Base-by-base conservation (phyloP, 1,139 yeast species). In the Sugiyamaella xylanicola region DNA sequence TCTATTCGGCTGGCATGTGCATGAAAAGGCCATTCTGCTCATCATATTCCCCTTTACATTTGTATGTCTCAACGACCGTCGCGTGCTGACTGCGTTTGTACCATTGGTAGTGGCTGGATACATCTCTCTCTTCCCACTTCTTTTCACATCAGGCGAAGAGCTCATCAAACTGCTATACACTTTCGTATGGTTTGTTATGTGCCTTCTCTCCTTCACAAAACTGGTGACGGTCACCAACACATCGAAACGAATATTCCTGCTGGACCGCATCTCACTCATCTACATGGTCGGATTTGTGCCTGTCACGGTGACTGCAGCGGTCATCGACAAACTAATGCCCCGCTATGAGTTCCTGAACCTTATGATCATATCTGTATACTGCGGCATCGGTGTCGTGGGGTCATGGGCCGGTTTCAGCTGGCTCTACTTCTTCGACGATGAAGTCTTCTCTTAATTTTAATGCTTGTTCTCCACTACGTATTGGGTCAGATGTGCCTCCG, bases 1-100 rank as follows among this genome's bases (percentile, higher is more conserved):
- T 68, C 74, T 93, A 54, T 93, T 93, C 72, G 99, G 99, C 4
- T 93, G 98, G 98, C 99, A 93, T 69, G 99, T 93, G 22, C 99
- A 93, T 73, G 99, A 92, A 72, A 93, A 93, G 78, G 99, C 99
- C 0, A 84, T 93, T 41, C 79, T 95, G 75, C 72, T 91, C 32
- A 86, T 92, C 1, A 87, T 93, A n/a, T 81, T 95, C 66, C 99
- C 99, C 1, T 83, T 90, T 68, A 80, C 95, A 3, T 87, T 93
- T 68, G 72, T 92, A 39, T 88, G 87, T 1, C 77, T 85, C 13
- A 78, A 81, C 37, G 97, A 91, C 67, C 80, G 86, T 58, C 79
- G 95, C 54, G 74, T 91, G 39, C 72, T 92, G 50, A 61, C 68
- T 17, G 70, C 77, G 7, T 76, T 73, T 60, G 80, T 84, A 4